phyloP scores from a whole-genome alignment of 2,329 filamentous ascomycete genomes.

The Cladosporium sp. region DNA sequence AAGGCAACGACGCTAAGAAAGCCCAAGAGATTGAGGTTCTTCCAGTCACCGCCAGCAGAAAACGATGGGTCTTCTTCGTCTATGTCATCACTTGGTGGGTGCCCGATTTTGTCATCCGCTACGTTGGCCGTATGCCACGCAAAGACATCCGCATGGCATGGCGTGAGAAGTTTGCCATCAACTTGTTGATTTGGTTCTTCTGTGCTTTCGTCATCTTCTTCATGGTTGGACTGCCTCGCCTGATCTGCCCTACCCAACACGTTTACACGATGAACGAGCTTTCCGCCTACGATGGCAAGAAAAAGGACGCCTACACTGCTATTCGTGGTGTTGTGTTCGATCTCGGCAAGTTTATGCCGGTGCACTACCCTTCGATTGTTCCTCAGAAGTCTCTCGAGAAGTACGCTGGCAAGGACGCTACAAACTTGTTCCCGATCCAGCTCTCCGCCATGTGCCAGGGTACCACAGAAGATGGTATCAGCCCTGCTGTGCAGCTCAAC shows the following conservation, averaged over 20 bases:
- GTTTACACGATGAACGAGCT: conserved; percentile 82
- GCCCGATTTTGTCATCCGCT: conserved; percentile 78
- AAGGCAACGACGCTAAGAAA: conserved; percentile 84
- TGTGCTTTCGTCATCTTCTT: conserved; percentile 81
- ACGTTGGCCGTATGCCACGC: conserved; percentile 79
- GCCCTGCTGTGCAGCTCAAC: conserved; percentile 77
- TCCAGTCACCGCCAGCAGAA: conserved; percentile 73
- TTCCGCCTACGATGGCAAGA: conserved; percentile 64
- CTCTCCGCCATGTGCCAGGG: conserved; percentile 90
- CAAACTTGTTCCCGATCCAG: conserved; percentile 85
- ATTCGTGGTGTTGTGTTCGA: conserved; percentile 91
- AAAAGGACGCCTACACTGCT: conserved; percentile 68
- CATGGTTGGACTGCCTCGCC: conserved; percentile 78
- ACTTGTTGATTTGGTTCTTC: conserved; percentile 90
- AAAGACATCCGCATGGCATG: conserved; percentile 92
- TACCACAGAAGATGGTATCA: conserved; percentile 63
- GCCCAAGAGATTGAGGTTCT: conserved; percentile 88
- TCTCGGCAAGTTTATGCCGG: conserved; percentile 68
- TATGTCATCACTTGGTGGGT: conserved; percentile 83
- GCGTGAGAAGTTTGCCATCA: conserved; percentile 97
- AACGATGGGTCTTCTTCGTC: conserved; percentile 85
- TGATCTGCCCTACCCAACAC: conserved; percentile 90
- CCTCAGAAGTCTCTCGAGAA: conserved; percentile 65
- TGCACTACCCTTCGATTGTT: conserved; percentile 73
- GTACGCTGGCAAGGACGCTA: conserved; percentile 88